Evolutionary conservation across 495 filamentous ascomycete genomes (phyloP), one percentile per base, ranked within the genome.

Genomic region (Penicillium odoratum): DNA sequence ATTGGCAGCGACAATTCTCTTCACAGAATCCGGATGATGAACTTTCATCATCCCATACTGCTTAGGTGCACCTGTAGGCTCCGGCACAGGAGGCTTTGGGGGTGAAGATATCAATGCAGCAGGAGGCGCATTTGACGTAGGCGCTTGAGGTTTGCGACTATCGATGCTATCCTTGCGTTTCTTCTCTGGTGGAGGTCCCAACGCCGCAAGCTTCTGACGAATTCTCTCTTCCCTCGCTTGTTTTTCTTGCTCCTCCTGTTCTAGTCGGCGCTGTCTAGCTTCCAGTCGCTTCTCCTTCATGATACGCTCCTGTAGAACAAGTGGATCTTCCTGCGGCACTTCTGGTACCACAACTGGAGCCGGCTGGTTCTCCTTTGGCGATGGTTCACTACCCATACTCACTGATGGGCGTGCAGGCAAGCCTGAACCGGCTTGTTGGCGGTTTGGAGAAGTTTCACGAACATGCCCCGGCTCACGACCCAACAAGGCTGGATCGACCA

Each of bases 221-320:
- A 98, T 90, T 44, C 94, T 82, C 69, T 96, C 93, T 60, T 85
- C 83, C 59, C 82, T 86, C 18, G 81, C 94, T 11, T 87, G 86
- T 67, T 94, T 90, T 65, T 93, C 89, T 52, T 78, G 81, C 36
- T 87, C 88, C 63, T 97, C 93, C 64, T 94, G 82, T 56, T 97
- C 92, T 55, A 86, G 69, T 58, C 86, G 82, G 45, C 93, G 86
- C 70, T 90, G 88, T 61, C 87, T 86, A 10, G 90, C 92, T 54
- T 86, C 74, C 62, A 94, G 82, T 25, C 88, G 81, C 52, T 86
- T 86, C 64, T 93, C 88, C 52, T 84, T 87, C 94, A 98, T 98
- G 15, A 96, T 76, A 44, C 84, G 85, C 70, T 92, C 86, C 68
- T 98, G 94, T 36, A 83, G 65, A 48, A 81, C 86, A 52, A 86